Evolutionary conservation across 164 flowering plant species (phyloP).

Genomic region (grape (Vitis vinifera)): ASM3070453v1 NC_081812.1:15257001-15257500

Average conservation of each 20-base stretch:
- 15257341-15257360: not conserved
- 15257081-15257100: constrained; percentile 40
- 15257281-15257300: not conserved
- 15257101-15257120: constrained; percentile 36
- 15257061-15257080: constrained; percentile 69
- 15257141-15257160: constrained; percentile 37
- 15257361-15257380: too few species aligned
- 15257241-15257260: not conserved
- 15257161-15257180: not conserved
- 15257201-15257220: not conserved
- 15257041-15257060: constrained; percentile 55
- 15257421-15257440: too few species aligned
- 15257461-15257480: too few species aligned
- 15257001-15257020: constrained; percentile 46
- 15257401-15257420: too few species aligned
- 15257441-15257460: too few species aligned
- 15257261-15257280: not conserved
- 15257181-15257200: not conserved
- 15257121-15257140: constrained; percentile 75
- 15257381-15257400: too few species aligned
- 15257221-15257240: not conserved
- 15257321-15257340: not conserved
- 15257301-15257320: not conserved
- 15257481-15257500: too few species aligned
- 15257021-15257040: constrained; percentile 48